These are phyloP conservation scores for Eustoma russellianum DNA, from an alignment of 257 asterid species.

Conservation along the genomic window DNA sequence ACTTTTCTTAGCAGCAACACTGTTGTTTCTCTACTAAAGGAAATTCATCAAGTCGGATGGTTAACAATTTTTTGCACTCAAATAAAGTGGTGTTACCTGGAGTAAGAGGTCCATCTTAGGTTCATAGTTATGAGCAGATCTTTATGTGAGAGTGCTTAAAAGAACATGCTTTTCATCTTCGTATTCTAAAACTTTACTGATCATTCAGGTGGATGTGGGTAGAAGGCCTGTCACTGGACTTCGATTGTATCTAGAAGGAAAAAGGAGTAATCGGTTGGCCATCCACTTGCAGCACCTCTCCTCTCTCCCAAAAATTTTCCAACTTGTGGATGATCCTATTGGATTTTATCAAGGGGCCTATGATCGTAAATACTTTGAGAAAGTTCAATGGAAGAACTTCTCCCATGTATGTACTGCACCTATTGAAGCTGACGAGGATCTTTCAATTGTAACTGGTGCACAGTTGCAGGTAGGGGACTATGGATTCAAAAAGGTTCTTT, in stretches of 20 bases:
- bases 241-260: slow-evolving; percentile 87
- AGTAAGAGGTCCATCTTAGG: no score
- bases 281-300: slow-evolving; percentile 93
- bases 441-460: slow-evolving; percentile 82
- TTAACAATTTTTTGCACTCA: no score
- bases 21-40: no score
- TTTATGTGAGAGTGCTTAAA: no score
- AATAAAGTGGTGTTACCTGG: no score
- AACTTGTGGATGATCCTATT: slow-evolving; percentile 63
- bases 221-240: slow-evolving; percentile 93
- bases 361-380: slow-evolving; percentile 75
- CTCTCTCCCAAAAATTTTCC: slow-evolving; percentile 79
- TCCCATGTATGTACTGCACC: slow-evolving; percentile 98
- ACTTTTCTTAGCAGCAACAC: no score
- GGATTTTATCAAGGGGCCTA: slow-evolving; percentile 47
- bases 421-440: slow-evolving; percentile 80
- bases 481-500: slow-evolving; percentile 82
- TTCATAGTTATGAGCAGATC: no score
- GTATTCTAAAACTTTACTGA: no score
- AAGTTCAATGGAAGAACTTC: slow-evolving; percentile 93
- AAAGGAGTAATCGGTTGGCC: slow-evolving; percentile 88
- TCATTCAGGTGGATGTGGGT: slow-evolving; percentile 83
- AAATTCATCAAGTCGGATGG: no score
- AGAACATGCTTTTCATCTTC: no score
- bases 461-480: slow-evolving; percentile 62